Base-by-base conservation (phyloP, 306 rosid genomes). In the Lathyrus oleraceus region DNA sequence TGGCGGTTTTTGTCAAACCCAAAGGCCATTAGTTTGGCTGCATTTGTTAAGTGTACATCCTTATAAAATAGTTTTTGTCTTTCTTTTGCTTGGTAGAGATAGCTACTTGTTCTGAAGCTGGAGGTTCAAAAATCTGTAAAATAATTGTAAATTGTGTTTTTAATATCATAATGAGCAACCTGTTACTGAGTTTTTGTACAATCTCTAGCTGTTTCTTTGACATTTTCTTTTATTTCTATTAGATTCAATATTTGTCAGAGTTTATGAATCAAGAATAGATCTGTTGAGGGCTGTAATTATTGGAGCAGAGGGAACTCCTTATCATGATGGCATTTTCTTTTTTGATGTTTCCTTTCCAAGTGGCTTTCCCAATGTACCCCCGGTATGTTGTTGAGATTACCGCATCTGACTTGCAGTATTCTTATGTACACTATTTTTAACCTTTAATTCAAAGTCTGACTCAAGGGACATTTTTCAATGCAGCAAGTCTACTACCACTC, bases 221-320 rank as follows among this genome's bases (percentile, higher is more conserved):
- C 73, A 61, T 16, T 49, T 39, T 54, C 28, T 51, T 43, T 72
- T 67, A 38, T 51, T 61, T 15, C 57, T 66, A 6, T 61, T 86
- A 92, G 98, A 85, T 49, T 70, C 92, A 17, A 88, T 89, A 85
- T 89, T 87, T 82, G 92, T 92, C 19, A 71, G 98, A 80, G 88
- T 86, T 39, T 92, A 82, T 67, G 96, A 92, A 74, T 60, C 95
- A 62, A 85, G 96, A 82, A 82, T 93, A 80, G 98, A 93, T 82
- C 84, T 93, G 62, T 54, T 93, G 84, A 81, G 98, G 86, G 98
- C 96, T 72, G 96, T 87, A 51, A 93, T 93, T 71, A 67, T 93
- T 74, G 98, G 96, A 68, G 96, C 96, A 13, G 89, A 90, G 81
- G 98, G 98, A 59, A 93, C 98, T 32, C 98, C 98, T 56, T 93